These are phyloP conservation scores for Beauveria australis DNA, from an alignment of 2,329 filamentous ascomycete genomes.

Conservation along the genomic window DNA sequence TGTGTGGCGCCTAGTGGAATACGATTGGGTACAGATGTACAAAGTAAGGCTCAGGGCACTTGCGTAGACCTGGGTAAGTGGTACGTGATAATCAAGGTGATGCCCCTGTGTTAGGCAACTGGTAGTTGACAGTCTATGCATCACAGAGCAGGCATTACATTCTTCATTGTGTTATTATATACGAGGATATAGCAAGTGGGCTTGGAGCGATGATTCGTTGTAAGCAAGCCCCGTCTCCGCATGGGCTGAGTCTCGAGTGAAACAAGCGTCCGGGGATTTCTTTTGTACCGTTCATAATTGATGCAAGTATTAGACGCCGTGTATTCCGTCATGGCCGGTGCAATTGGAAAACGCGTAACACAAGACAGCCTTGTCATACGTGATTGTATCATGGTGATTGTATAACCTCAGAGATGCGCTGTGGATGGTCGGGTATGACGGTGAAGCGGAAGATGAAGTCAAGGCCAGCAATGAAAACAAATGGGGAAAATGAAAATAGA, in stretches of 20 bases:
- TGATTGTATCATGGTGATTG: conserved; percentile 5
- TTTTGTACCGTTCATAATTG: background rate
- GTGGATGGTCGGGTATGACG: background rate
- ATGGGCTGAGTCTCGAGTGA: conserved; percentile 9
- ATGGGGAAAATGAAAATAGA: no score
- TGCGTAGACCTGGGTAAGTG: background rate
- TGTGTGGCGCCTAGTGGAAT: background rate
- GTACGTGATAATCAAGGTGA: background rate
- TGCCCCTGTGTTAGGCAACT: background rate
- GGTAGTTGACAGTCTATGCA: background rate
- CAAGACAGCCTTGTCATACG: background rate
- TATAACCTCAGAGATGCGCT: background rate
- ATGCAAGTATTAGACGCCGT: conserved; percentile 5
- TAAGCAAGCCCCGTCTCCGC: conserved; percentile 6
- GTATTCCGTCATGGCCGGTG: background rate
- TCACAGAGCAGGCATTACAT: background rate
- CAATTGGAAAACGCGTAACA: conserved; percentile 3
- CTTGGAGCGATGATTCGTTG: background rate
- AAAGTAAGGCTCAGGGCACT: background rate
- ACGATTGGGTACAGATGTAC: background rate
- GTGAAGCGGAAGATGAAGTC: background rate
- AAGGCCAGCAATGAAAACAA: background rate
- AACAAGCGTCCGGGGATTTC: conserved; percentile 8
- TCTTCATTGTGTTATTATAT: background rate
- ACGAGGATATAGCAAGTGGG: background rate